Conservation (phyloP, 495 filamentous ascomycete species). For the Sphaerosporella brunnea region DNA sequence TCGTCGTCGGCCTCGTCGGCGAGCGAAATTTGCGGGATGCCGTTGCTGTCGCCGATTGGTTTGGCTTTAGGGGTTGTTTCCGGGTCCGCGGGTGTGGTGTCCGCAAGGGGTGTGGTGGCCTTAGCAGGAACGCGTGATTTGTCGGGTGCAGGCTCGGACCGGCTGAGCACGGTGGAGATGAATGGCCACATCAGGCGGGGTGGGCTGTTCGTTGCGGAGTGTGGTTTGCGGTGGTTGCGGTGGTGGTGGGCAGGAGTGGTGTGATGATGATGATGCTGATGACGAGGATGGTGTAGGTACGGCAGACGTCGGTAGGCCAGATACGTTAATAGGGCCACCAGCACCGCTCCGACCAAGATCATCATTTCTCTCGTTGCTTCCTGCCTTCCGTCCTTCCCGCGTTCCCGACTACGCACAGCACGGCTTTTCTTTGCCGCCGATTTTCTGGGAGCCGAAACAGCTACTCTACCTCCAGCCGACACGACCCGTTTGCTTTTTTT, state of each 20-base stretch:
- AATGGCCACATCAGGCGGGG: slow-evolving; percentile 23
- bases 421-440: no score
- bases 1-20: slow-evolving; percentile 10
- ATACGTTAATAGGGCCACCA: slow-evolving; percentile 21
- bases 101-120: no score
- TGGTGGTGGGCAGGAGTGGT: not conserved
- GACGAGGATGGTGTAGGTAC: not conserved
- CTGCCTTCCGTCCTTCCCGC: no score
- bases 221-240: not conserved
- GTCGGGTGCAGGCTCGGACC: slow-evolving; percentile 15
- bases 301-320: slow-evolving; percentile 18
- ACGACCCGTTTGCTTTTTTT: no score
- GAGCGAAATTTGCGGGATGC: slow-evolving; percentile 18
- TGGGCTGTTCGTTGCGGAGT: no score
- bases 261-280: not conserved
- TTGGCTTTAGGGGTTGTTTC: slow-evolving; percentile 19
- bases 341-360: slow-evolving; percentile 21
- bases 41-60: slow-evolving; percentile 3
- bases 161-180: slow-evolving; percentile 17
- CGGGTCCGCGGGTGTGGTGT: no score
- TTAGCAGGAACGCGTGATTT: no score
- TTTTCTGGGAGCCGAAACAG: no score
- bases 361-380: no score
- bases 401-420: no score
- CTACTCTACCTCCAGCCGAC: no score